These are phyloP conservation scores for Oryza rufipogon DNA, from an alignment of 176 grass and related monocot species.

Conservation along the genomic window DNA sequence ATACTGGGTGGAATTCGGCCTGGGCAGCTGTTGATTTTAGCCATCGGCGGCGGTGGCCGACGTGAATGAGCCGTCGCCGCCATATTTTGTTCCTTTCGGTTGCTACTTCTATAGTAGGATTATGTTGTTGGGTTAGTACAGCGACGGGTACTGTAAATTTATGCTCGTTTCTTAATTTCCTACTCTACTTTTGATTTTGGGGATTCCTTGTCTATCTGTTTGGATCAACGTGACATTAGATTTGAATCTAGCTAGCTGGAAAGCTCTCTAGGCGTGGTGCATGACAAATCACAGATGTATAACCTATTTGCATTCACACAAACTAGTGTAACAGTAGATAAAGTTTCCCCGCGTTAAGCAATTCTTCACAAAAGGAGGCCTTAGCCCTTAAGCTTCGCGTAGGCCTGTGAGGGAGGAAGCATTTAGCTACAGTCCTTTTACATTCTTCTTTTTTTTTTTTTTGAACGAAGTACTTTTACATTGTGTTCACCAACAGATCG, in stretches of 20 bases:
- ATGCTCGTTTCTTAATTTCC: not conserved
- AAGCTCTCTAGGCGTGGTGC: not conserved
- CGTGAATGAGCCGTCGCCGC: not conserved
- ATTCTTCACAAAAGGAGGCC: not conserved
- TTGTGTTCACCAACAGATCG: not conserved
- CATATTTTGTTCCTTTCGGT: not conserved
- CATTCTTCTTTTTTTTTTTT: no score
- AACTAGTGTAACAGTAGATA: not conserved
- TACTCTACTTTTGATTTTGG: not conserved
- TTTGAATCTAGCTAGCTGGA: not conserved
- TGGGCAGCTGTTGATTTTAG: slow-evolving; percentile 11
- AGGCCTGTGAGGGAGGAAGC: no score
- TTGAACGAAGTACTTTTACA: no score
- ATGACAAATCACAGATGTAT: not conserved
- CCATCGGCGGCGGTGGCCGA: not conserved
- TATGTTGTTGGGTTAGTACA: not conserved
- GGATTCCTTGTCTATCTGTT: not conserved
- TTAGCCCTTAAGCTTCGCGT: not conserved
- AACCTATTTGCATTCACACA: not conserved
- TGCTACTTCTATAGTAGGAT: not conserved
- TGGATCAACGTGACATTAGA: not conserved
- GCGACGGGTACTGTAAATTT: not conserved
- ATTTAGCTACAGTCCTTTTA: no score
- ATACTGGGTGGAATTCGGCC: not conserved
- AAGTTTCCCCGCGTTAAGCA: no score